Evolutionary conservation across 2,329 filamentous ascomycete species (phyloP).

Genomic region (Xylariaceae sp.): DNA sequence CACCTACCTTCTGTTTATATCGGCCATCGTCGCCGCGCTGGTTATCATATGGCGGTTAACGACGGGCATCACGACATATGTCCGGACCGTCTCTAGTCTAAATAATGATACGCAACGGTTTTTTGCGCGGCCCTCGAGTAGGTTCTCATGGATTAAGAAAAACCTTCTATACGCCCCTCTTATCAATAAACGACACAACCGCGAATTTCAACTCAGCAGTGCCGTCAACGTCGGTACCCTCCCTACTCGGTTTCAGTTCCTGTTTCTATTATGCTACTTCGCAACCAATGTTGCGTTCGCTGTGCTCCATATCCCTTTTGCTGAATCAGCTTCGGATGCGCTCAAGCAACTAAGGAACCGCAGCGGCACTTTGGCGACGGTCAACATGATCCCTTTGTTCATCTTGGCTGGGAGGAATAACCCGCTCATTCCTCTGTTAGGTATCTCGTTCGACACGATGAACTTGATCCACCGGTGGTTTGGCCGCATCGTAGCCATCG

Average conservation of each 20-base stretch:
- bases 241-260: conserved; percentile 77
- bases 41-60: conserved; percentile 72
- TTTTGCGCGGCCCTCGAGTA: conserved; percentile 66
- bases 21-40: conserved; percentile 65
- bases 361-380: conserved; percentile 70
- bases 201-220: conserved; percentile 70
- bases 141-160: conserved; percentile 67
- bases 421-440: conserved; percentile 72
- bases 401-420: conserved; percentile 79
- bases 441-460: conserved; percentile 82
- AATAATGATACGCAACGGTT: conserved; percentile 81
- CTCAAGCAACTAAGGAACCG: conserved; percentile 66
- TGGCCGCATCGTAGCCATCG: conserved; percentile 74
- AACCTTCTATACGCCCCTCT: conserved; percentile 74
- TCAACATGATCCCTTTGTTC: conserved; percentile 81
- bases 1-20: conserved; percentile 66
- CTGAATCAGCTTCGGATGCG: conserved; percentile 50
- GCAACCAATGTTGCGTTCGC: conserved; percentile 79
- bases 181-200: conserved; percentile 76
- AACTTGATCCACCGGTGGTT: conserved; percentile 84
- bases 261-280: conserved; percentile 72
- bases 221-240: conserved; percentile 77
- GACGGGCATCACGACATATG: conserved; percentile 67
- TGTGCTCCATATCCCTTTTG: conserved; percentile 68
- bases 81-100: conserved; percentile 76